Evolutionary conservation across 305 asterid species (phyloP).

Genomic region (Andrographis paniculata): DNA sequence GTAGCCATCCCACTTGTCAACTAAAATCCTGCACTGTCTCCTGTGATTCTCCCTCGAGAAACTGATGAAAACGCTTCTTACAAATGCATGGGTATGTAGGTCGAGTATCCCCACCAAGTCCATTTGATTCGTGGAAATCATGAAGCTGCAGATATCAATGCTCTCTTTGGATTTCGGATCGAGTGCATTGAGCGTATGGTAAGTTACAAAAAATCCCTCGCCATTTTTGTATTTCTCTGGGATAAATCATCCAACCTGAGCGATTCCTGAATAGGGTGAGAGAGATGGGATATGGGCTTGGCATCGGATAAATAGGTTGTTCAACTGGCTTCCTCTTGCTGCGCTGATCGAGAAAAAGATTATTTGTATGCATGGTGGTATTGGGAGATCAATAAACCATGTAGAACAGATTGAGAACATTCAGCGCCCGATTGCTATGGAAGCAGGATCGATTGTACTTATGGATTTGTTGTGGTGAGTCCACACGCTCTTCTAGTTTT

Average conservation of each 20-base stretch:
- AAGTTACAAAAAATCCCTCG: constrained; percentile 10
- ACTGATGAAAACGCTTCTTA: constrained; percentile 16
- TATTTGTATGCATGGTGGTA: constrained; percentile 99
- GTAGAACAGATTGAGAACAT: constrained; percentile 92
- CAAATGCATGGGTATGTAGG: constrained; percentile 29
- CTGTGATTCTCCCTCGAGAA: constrained; percentile 8
- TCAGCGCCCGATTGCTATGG: constrained; percentile 99
- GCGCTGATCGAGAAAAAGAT: constrained; percentile 96
- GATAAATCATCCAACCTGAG: constrained; percentile 18
- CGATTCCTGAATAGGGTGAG: constrained; percentile 72
- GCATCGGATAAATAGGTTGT: constrained; percentile 95
- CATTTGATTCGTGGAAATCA: constrained; percentile 98
- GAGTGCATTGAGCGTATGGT: constrained; percentile 76
- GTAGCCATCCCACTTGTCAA: constrained; percentile 31
- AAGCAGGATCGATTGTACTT: constrained; percentile 95
- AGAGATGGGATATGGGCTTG: constrained; percentile 99
- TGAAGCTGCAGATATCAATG: constrained; percentile 99
- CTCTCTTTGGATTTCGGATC: constrained; percentile 87
- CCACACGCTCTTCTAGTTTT: constrained; percentile 12
- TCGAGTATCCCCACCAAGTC: constrained; percentile 80
- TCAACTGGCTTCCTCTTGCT: constrained; percentile 99
- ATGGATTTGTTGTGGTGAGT: constrained; percentile 97
- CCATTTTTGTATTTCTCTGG: constrained; percentile 7
- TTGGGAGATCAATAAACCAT: constrained; percentile 97
- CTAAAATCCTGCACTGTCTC: constrained; percentile 11